Conservation (phyloP, 768 basidiomycete genomes). For the Phlebiopsis flavidoalba region DNA sequence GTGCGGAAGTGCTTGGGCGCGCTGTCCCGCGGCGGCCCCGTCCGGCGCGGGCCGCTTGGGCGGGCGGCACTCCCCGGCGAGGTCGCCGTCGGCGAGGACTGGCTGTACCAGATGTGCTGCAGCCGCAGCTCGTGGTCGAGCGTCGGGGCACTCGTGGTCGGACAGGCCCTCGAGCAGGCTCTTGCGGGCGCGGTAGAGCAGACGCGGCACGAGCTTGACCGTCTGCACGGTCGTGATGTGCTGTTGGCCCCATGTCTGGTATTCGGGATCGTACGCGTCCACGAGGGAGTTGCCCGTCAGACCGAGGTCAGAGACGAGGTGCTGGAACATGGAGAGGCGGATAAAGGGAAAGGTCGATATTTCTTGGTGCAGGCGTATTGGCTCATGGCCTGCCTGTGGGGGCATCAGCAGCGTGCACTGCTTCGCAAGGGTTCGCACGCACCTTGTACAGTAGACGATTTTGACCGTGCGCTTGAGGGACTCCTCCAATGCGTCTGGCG, state of each 20-base stretch:
- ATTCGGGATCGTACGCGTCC: conserved; percentile 50
- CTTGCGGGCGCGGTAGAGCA: conserved; percentile 57
- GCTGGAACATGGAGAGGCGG: conserved; percentile 47
- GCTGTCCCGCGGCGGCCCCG: not conserved
- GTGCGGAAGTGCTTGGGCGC: not conserved
- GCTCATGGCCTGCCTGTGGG: conserved; percentile 43
- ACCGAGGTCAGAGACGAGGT: conserved; percentile 51
- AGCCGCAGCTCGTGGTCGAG: conserved; percentile 50
- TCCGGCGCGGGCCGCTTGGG: conserved; percentile 13
- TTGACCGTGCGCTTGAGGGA: conserved; percentile 51
- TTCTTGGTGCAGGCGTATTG: conserved; percentile 51
- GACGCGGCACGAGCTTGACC: conserved; percentile 48
- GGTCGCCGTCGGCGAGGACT: not conserved
- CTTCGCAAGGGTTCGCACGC: conserved; percentile 8
- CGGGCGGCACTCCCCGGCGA: not conserved
- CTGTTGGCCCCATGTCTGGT: conserved; percentile 67
- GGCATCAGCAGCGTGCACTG: not conserved
- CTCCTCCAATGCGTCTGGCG: conserved; percentile 22
- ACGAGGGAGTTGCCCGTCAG: conserved; percentile 49
- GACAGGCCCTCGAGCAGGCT: conserved; percentile 51
- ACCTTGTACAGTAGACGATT: conserved; percentile 68
- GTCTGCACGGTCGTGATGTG: conserved; percentile 52
- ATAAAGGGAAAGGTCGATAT: conserved; percentile 64
- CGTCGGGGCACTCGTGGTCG: conserved; percentile 51
- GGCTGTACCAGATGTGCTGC: conserved; percentile 30